These are phyloP conservation scores for Westerdykella sp. DNA, from an alignment of 2,329 filamentous ascomycete genomes.

Conservation along the genomic window DNA sequence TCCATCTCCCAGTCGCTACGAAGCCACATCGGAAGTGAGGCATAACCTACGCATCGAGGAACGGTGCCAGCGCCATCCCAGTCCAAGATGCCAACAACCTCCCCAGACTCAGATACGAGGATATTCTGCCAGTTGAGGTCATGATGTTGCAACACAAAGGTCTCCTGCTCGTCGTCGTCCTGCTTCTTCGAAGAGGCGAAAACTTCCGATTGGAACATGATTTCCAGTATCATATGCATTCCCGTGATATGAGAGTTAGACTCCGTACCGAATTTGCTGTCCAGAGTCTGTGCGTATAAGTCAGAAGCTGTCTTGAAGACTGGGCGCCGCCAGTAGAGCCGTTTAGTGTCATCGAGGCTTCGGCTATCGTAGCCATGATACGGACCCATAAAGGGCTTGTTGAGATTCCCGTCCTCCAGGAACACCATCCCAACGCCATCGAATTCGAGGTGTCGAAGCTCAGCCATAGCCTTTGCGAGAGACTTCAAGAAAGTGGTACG, in stretches of 20 bases:
- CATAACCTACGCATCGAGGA: constrained; percentile 8
- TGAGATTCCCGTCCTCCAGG: neutral
- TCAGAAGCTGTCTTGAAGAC: neutral
- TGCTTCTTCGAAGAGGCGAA: neutral
- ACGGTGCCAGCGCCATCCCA: constrained; percentile 10
- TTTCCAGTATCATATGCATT: too few relatives aligned
- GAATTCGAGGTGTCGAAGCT: constrained; percentile 9
- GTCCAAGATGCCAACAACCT: constrained; percentile 13
- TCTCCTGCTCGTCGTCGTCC: constrained; percentile 5
- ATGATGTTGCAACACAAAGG: constrained; percentile 13
- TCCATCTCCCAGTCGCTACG: constrained; percentile 4
- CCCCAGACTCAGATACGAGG: constrained; percentile 6
- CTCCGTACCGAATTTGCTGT: neutral
- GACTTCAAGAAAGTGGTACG: constrained; percentile 13
- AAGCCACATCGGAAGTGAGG: constrained; percentile 9
- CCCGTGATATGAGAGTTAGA: too few relatives aligned
- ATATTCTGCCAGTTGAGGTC: constrained; percentile 23
- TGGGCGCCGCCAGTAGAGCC: neutral
- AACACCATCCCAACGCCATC: constrained; percentile 5
- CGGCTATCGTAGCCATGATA: neutral
- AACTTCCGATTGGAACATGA: too few relatives aligned
- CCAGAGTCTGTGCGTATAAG: neutral
- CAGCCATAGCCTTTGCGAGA: constrained; percentile 6
- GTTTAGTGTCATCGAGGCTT: too few relatives aligned
- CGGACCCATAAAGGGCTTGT: neutral